phyloP scores from a whole-genome alignment of 176 grass and related monocot genomes.

The Oryza meyeriana region DNA sequence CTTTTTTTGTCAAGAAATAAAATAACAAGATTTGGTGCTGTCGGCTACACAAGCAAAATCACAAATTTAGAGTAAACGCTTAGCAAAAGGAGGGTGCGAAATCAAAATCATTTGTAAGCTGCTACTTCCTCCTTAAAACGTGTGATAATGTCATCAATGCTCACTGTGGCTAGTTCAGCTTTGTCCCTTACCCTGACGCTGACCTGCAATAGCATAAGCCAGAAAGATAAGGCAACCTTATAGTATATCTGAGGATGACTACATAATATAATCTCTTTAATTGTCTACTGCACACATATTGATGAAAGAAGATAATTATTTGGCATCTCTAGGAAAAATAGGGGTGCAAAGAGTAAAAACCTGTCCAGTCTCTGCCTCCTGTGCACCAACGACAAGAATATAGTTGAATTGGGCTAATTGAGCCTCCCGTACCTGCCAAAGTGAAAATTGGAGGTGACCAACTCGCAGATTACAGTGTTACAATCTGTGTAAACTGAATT shows the following conservation, averaged over 20 bases:
- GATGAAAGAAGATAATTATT: background rate
- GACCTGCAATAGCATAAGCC: slow-evolving; percentile 46
- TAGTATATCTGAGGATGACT: background rate
- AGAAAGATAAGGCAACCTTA: background rate
- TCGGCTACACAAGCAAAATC: slow-evolving; percentile 13
- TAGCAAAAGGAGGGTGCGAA: background rate
- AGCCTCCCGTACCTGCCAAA: slow-evolving; percentile 78
- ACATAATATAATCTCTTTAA: background rate
- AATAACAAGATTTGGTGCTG: background rate
- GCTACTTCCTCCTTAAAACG: slow-evolving; percentile 63
- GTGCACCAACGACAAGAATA: slow-evolving; percentile 87
- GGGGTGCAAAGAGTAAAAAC: slow-evolving; percentile 23
- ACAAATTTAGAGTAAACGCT: background rate
- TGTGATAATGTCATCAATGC: slow-evolving; percentile 47
- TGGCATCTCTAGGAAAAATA: background rate
- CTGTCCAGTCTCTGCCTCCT: slow-evolving; percentile 77
- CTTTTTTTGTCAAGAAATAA: background rate
- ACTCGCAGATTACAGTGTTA: background rate
- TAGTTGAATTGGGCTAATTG: slow-evolving; percentile 93
- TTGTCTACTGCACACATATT: background rate
- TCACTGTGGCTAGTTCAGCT: slow-evolving; percentile 54
- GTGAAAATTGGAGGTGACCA: slow-evolving; percentile 13
- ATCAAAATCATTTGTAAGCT: slow-evolving; percentile 51
- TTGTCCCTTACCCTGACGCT: slow-evolving; percentile 74
- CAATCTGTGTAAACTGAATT: background rate